phyloP scores from a whole-genome alignment of 495 filamentous ascomycete genomes.

The Penicillium pulvis region DNA sequence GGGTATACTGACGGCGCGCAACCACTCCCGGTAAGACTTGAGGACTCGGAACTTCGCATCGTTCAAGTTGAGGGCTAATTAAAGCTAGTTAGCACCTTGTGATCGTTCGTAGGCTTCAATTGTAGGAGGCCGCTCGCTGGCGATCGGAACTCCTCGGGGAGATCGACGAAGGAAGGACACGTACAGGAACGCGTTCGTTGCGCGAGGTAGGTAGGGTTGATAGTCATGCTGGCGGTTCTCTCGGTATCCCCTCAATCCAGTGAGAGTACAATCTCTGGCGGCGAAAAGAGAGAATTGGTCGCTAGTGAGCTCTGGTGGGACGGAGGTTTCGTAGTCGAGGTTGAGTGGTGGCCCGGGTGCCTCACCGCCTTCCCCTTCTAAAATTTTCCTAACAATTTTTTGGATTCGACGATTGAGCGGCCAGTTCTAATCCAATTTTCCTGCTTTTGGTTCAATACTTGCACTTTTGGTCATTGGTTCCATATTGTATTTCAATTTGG shows the following conservation, averaged over 20 bases:
- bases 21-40: constrained; percentile 88
- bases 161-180: constrained; percentile 37
- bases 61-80: constrained; percentile 76
- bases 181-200: constrained; percentile 86
- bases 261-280: constrained; percentile 26
- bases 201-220: constrained; percentile 92
- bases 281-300: constrained; percentile 22
- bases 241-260: constrained; percentile 21
- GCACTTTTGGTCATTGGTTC: constrained; percentile 1
- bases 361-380: constrained; percentile 50
- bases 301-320: constrained; percentile 27
- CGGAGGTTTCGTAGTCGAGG: constrained; percentile 34
- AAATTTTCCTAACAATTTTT: constrained; percentile 37
- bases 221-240: constrained; percentile 56
- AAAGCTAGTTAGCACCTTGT: constrained; percentile 26
- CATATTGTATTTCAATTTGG: not conserved
- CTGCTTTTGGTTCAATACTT: constrained; percentile 7
- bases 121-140: constrained; percentile 16
- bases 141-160: constrained; percentile 28
- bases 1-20: constrained; percentile 75
- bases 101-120: constrained; percentile 12
- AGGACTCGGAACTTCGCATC: constrained; percentile 84
- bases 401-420: constrained; percentile 15
- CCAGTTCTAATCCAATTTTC: constrained; percentile 7
- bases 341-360: constrained; percentile 17